Evolutionary conservation across 1,284 basidiomycete genomes (phyloP).

Genomic region (Leccinum laetum): DNA sequence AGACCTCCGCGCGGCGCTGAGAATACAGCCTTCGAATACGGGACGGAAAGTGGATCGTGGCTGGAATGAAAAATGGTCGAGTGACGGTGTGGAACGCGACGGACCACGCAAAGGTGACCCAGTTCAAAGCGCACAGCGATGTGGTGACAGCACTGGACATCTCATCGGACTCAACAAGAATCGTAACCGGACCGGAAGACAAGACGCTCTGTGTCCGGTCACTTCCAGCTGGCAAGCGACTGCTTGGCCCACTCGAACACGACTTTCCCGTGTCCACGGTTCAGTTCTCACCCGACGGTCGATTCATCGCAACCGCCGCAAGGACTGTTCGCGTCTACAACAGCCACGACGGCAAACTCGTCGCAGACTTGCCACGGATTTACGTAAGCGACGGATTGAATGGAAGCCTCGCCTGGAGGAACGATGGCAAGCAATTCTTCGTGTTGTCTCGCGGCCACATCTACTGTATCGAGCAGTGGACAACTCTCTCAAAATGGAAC

Average conservation of each 20-base stretch:
- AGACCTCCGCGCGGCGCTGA: constrained; percentile 61
- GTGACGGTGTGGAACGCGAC: too few species aligned
- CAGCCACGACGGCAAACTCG: too few species aligned
- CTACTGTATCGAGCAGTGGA: too few species aligned
- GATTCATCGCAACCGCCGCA: neutral
- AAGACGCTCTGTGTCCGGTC: neutral
- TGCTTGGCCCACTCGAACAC: neutral
- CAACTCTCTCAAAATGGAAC: too few species aligned
- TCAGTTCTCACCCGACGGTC: neutral
- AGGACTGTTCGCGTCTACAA: too few species aligned
- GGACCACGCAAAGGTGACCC: too few species aligned
- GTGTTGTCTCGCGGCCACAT: too few species aligned
- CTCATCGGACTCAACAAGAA: neutral
- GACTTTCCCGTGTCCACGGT: neutral
- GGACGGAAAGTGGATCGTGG: neutral
- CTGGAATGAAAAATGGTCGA: neutral
- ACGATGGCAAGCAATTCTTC: too few species aligned
- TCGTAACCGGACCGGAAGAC: neutral
- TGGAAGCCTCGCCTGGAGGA: too few species aligned
- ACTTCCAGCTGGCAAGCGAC: neutral
- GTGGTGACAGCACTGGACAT: neutral
- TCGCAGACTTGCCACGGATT: too few species aligned
- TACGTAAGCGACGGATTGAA: too few species aligned
- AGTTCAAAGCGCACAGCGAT: neutral
- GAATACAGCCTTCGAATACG: constrained; percentile 55